Evolutionary conservation across 2,329 filamentous ascomycete species (phyloP).

Genomic region (Phaeosphaeriaceae sp.): DNA sequence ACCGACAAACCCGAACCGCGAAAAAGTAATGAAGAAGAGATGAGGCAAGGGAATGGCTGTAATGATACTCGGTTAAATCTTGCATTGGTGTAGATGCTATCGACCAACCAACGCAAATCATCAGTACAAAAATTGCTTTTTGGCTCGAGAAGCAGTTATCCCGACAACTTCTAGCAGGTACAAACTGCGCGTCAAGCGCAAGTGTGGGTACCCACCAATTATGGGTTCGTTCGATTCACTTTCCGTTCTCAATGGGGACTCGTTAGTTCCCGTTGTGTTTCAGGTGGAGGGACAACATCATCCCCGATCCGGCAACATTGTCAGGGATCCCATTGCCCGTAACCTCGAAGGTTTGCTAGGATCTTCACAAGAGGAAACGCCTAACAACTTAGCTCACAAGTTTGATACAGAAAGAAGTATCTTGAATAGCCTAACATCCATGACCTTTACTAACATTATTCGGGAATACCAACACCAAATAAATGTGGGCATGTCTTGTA

Average conservation of each 20-base stretch:
- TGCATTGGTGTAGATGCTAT: not conserved
- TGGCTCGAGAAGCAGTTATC: not conserved
- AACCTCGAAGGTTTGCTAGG: no score
- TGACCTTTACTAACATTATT: no score
- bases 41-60: conserved; percentile 6
- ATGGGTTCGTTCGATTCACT: not conserved
- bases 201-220: not conserved
- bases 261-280: not conserved
- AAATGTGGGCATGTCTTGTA: no score
- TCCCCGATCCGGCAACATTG: not conserved
- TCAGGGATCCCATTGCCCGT: no score
- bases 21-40: conserved; percentile 36
- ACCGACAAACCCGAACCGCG: conserved; percentile 31
- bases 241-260: not conserved
- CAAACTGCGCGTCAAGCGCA: not conserved
- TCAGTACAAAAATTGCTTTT: not conserved
- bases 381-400: no score
- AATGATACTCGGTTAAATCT: not conserved
- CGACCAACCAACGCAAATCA: no score
- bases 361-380: no score
- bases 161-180: not conserved
- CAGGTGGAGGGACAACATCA: not conserved
- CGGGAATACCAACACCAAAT: no score
- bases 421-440: no score
- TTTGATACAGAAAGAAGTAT: no score